Base-by-base conservation (phyloP, 108 stramenopile species). In the Craspedostauros australis region DNA sequence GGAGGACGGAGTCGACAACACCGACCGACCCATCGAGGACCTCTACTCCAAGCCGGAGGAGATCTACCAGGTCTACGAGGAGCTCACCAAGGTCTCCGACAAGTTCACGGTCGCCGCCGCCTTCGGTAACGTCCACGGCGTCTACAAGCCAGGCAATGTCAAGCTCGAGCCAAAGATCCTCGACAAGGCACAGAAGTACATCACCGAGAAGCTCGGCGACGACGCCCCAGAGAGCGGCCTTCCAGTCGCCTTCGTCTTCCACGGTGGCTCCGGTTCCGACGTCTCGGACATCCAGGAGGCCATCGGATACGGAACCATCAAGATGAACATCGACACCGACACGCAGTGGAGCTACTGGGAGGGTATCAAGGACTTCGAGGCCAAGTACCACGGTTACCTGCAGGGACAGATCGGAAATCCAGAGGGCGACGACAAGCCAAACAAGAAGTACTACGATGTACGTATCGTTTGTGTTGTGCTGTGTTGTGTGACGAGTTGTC, bases 261-360 rank as follows among this genome's bases (percentile, higher is more conserved):
- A 95, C 58, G 95, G 95, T 46, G 95, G 95, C 31, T 82, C 79
- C 45, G 95, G 95, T 15, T 84, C 81, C 29, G 68, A 76, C 32
- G 69, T 86, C 32, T 69, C 68, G 24, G 95, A 93, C 44, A 95
- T 95, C 68, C 75, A 71, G 30, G 55, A 76, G 39, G 79, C 95
- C 22, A 63, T 86, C 46, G 73, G 73, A 43, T 90, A 86, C 37
- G 94, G 95, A 42, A 85, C 87, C 30, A 84, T 95, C 61, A 95
- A 95, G 88, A 95, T 95, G 95, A 95, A 95, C 72, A 93, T 95
- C 58, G 95, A 95, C 62, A 95, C 95, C n/a, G 95, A 95, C 68
- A 94, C 91, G 30, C 95, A 95, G 82, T 95, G 95, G 95, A 76
- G 75, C 40, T 91, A 82, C 60, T 91, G 90, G 90, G 73, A 80